Evolutionary conservation across 2,329 filamentous ascomycete genomes (phyloP), one percentile per base, ranked within the genome.

Genomic region (Ambrosiella beaveri): DNA sequence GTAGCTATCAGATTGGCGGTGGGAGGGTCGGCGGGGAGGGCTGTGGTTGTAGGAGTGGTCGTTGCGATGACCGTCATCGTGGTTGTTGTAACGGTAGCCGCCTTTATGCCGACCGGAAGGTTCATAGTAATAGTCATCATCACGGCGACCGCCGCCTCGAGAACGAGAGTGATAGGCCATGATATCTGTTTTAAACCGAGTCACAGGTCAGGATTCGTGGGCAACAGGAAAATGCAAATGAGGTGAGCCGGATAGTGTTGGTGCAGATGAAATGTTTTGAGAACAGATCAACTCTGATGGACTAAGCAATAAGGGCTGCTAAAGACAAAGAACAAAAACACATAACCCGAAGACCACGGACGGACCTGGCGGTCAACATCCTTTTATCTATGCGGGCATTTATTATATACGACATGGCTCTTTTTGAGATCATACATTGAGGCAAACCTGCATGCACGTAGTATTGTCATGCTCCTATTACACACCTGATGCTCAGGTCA

Each of bases 101-200:
- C 12, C 27, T 15, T 2, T 19, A 12, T 49, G 38, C 37, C 13
- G 52, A 38, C 53, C 40, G 9, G 57, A 56, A 12, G 57, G n/a
- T 13, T 55, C 53, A 41, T 44, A 12, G 35, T 60, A 55, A 19
- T 47, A 35, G 27, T 54, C 54, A 36, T 60, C 50, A 38, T 57
- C 54, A 36, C 50, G 54, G 41, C 55, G 38, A 44, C 54, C 36
- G 7, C 54, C n/a, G n/a, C 50, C 55, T 36, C 27, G 55, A 17
- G 58, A 57, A 13, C 58, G 58, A 19, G 41, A 57, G 51, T 54
- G n/a, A 44, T 57, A 60, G 36, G 55, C 55, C 58, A 60, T 60
- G 27, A 27, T 27, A 27, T 27, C 27, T 27, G 27, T 27, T 27
- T 2, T 27, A 27, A 27, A 27, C 27, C 27, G 27, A 27, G 27